Percentiles rank a stretch among this genome's conserved stretches.
Conservation (phyloP, 306 rosid genomes). For the Acacia crassicarpa region DNA sequence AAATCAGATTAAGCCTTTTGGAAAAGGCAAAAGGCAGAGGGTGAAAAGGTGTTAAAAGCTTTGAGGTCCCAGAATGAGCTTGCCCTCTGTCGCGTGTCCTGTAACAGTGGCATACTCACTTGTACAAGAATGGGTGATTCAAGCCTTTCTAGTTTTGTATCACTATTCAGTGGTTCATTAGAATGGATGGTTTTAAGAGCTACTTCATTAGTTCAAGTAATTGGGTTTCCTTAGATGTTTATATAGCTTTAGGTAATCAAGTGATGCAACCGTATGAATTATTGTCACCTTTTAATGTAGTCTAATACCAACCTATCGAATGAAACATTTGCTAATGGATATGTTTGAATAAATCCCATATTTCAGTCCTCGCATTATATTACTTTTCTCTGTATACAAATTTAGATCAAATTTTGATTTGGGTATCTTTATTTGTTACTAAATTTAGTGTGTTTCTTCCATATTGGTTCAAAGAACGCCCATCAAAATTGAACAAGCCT, state of each 20-base stretch:
- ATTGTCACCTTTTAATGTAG: neutral
- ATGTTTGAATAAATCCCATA: neutral
- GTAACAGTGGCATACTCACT: neutral
- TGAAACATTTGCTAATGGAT: neutral
- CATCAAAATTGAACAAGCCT: conserved; percentile 40
- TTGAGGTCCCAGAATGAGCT: neutral
- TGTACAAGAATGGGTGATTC: neutral
- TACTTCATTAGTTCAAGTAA: conserved; percentile 16
- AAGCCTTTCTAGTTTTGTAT: neutral
- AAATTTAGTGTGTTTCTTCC: conserved; percentile 3
- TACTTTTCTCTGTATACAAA: neutral
- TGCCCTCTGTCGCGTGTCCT: neutral
- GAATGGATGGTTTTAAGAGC: neutral
- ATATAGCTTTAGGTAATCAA: neutral
- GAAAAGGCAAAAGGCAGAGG: neutral
- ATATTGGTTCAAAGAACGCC: conserved; percentile 25
- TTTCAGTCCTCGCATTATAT: neutral
- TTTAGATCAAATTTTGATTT: conserved; percentile 1
- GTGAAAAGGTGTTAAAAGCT: neutral
- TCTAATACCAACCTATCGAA: neutral
- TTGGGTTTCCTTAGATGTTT: neutral
- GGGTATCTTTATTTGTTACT: neutral
- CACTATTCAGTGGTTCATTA: neutral
- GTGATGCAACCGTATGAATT: neutral
- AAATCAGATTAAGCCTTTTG: neutral